Conservation (phyloP, 208 protist genomes). For the Leishmania braziliensis region DNA sequence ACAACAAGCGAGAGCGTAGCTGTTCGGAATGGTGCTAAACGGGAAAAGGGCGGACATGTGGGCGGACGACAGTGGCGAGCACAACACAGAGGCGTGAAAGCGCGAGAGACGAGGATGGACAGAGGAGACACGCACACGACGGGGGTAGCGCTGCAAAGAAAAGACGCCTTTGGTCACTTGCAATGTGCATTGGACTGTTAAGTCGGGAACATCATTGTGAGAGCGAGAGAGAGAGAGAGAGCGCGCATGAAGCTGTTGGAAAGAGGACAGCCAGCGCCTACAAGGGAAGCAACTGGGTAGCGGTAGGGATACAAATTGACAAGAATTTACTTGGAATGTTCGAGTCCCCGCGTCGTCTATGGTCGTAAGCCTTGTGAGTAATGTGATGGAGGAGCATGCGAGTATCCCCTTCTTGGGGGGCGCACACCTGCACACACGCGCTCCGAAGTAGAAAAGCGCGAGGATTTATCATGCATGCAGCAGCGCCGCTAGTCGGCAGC, state of each 20-base stretch:
- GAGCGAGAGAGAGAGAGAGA: background rate
- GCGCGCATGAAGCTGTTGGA: background rate
- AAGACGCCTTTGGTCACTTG: background rate
- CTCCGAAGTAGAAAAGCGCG: background rate
- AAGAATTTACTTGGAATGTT: background rate
- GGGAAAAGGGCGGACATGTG: background rate
- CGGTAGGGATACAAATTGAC: background rate
- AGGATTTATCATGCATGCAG: background rate
- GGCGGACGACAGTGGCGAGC: background rate
- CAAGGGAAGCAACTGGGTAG: background rate
- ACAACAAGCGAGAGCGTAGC: background rate
- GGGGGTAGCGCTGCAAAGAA: background rate
- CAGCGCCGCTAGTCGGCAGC: background rate
- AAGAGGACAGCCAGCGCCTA: no score
- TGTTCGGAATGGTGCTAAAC: background rate
- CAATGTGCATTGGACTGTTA: background rate
- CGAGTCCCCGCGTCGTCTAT: background rate
- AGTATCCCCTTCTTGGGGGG: background rate
- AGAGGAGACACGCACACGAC: background rate
- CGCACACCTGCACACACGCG: background rate
- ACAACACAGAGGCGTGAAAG: background rate
- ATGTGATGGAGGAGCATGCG: background rate
- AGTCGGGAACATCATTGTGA: background rate
- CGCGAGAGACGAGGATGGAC: background rate
- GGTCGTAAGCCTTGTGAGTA: background rate